A percentile compares a stretch with the other conserved stretches of the same genome.
phyloP scores from a whole-genome alignment of 352 stramenopile species.

The Globisporangium okanoganense region DNA sequence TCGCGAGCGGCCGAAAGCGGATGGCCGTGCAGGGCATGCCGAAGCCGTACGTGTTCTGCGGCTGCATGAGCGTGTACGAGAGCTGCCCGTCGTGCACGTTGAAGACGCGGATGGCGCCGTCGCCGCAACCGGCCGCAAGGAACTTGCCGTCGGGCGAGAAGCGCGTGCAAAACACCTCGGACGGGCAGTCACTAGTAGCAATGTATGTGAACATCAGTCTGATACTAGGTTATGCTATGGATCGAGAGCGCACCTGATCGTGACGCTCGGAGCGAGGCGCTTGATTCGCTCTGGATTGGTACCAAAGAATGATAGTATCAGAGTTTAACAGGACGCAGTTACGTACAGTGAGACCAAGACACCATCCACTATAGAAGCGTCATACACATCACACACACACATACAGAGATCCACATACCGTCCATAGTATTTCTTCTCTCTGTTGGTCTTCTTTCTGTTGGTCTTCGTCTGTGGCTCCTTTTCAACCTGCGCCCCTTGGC shows the following conservation, averaged over 20 bases:
- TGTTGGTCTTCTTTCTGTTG: too few species aligned
- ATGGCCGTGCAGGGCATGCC: conserved; percentile 84
- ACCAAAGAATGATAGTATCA: not conserved
- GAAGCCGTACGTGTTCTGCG: conserved; percentile 59
- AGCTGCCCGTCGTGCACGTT: conserved; percentile 75
- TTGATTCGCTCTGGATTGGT: conserved; percentile 38
- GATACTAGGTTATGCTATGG: too few species aligned
- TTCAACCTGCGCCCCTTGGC: too few species aligned
- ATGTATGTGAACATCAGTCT: too few species aligned
- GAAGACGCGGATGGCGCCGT: conserved; percentile 84
- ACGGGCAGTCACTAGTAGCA: conserved; percentile 75
- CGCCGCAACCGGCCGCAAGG: conserved; percentile 78
- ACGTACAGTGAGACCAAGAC: not conserved
- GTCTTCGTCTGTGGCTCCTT: too few species aligned
- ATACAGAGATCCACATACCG: too few species aligned
- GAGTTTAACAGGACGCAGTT: not conserved
- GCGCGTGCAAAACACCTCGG: conserved; percentile 86
- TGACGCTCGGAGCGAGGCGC: conserved; percentile 70
- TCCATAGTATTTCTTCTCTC: too few species aligned
- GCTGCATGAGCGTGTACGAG: conserved; percentile 83
- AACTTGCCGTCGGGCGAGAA: conserved; percentile 86
- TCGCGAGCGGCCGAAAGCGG: conserved; percentile 74
- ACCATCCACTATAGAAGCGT: not conserved
- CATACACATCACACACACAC: not conserved
- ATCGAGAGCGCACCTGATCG: conserved; percentile 63